Percentiles rank a stretch among this genome's conserved stretches.
These are phyloP conservation scores for Zymoseptoria passerinii DNA, from an alignment of 2,329 filamentous ascomycete species.

Conservation along the genomic window DNA sequence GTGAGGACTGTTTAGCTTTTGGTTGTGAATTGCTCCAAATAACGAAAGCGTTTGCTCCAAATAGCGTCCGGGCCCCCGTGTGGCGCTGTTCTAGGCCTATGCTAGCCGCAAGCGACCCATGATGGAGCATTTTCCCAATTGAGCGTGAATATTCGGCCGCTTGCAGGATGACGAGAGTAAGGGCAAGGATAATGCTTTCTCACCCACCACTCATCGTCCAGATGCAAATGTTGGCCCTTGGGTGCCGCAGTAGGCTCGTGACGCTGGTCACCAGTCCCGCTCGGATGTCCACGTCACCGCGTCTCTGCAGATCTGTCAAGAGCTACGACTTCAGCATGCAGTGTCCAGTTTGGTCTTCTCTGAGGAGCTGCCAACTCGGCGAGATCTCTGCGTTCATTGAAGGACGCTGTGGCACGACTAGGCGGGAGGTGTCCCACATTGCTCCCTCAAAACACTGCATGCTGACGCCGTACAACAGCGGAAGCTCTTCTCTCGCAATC, in stretches of 20 bases:
- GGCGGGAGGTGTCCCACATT: too few species aligned
- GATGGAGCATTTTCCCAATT: background rate
- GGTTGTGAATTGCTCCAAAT: too few species aligned
- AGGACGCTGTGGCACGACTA: background rate
- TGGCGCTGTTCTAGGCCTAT: background rate
- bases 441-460: too few species aligned
- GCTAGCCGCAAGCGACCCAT: background rate
- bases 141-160: background rate
- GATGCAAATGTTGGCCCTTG: background rate
- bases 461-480: too few species aligned
- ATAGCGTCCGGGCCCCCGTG: too few species aligned
- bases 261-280: too few species aligned
- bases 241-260: background rate
- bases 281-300: background rate
- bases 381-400: background rate
- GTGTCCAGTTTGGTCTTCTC: background rate
- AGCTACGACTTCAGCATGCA: background rate
- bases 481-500: too few species aligned
- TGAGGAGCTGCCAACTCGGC: background rate
- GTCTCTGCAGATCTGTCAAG: background rate
- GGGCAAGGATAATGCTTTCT: too few species aligned
- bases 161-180: background rate
- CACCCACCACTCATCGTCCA: background rate
- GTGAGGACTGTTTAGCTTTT: too few species aligned
- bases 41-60: too few species aligned